A percentile compares a stretch with the other conserved stretches of the same genome.
These are phyloP conservation scores for Beauveria sp. DNA, from an alignment of 2,329 filamentous ascomycete species.

Conservation along the genomic window DNA sequence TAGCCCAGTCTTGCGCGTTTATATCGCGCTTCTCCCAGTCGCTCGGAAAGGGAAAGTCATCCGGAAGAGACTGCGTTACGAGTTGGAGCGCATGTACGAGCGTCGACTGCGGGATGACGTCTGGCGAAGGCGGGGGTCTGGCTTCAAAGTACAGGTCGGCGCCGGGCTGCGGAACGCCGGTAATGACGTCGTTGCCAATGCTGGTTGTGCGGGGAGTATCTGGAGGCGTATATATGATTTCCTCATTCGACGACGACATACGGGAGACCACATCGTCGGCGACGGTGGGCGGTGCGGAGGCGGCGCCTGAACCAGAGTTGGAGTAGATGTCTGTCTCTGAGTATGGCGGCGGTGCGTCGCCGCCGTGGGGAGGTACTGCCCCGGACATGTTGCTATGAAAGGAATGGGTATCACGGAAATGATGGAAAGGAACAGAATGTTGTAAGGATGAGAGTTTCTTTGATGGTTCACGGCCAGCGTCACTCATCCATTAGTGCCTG, in stretches of 20 bases:
- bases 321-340: conserved; percentile 50
- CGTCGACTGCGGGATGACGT: conserved; percentile 20
- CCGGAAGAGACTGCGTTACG: conserved; percentile 26
- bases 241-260: conserved; percentile 33
- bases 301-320: conserved; percentile 25
- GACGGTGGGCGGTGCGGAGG: conserved; percentile 18
- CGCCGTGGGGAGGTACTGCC: conserved; percentile 7
- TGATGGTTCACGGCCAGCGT: neutral
- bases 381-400: neutral
- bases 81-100: conserved; percentile 29
- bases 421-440: neutral
- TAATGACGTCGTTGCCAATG: neutral
- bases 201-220: conserved; percentile 35
- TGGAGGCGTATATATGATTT: conserved; percentile 44
- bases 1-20: conserved; percentile 47
- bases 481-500: neutral
- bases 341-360: conserved; percentile 46
- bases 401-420: neutral
- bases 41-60: conserved; percentile 36
- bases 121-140: conserved; percentile 28
- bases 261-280: conserved; percentile 30
- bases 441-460: neutral
- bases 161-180: conserved; percentile 14
- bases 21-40: conserved; percentile 36
- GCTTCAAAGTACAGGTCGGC: conserved; percentile 37